phyloP scores from a whole-genome alignment of 805 yeast genomes.

The Lachancea sp. region DNA sequence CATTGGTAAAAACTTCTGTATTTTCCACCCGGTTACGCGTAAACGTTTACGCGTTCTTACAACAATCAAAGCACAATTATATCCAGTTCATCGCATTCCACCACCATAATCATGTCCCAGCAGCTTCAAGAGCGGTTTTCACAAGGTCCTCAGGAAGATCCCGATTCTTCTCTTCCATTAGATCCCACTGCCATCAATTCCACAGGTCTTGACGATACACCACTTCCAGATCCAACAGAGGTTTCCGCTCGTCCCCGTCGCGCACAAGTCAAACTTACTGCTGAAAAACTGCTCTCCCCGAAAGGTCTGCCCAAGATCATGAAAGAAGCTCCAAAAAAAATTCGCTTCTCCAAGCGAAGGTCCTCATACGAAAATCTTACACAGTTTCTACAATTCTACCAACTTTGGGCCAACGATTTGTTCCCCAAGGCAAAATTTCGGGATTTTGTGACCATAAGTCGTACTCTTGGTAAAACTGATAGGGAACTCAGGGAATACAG shows the following conservation, averaged over 20 bases:
- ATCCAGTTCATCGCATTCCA: background rate
- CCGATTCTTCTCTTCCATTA: constrained; percentile 6
- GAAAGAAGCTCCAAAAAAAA: constrained; percentile 29
- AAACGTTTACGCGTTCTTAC: background rate
- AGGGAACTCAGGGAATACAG: constrained; percentile 39
- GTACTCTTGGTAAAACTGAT: constrained; percentile 42
- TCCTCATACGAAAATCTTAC: constrained; percentile 25
- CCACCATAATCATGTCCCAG: background rate
- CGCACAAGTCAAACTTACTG: constrained; percentile 43
- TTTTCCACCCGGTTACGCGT: too few species aligned
- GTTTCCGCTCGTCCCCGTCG: constrained; percentile 20
- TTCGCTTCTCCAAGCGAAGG: constrained; percentile 30
- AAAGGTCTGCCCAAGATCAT: constrained; percentile 55
- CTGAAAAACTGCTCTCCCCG: constrained; percentile 42
- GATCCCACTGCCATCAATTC: constrained; percentile 12
- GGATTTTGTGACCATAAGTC: constrained; percentile 55
- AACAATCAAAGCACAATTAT: background rate
- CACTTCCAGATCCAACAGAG: constrained; percentile 26
- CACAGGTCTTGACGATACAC: constrained; percentile 11
- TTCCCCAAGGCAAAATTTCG: constrained; percentile 75
- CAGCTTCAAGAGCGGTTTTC: constrained; percentile 4
- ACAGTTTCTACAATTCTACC: constrained; percentile 48
- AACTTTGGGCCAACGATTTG: constrained; percentile 68
- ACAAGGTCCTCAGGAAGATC: constrained; percentile 1
- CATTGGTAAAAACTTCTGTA: too few species aligned